A percentile compares a stretch with the other conserved stretches of the same genome.
Evolutionary conservation across 2,329 filamentous ascomycete genomes (phyloP).

Genomic region (Gnomoniopsis sp.): DNA sequence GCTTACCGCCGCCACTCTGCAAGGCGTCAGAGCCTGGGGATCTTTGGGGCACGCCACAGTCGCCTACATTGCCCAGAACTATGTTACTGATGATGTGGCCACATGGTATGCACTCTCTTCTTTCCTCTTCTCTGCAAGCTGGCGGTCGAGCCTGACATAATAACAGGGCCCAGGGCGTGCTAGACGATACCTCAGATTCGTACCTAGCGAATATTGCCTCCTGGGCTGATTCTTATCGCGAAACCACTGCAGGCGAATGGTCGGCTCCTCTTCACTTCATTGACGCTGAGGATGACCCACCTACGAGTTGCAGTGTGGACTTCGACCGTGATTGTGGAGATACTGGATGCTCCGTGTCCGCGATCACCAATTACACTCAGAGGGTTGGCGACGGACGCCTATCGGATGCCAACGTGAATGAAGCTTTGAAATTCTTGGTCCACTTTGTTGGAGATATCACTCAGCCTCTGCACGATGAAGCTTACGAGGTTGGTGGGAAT

Average conservation of each 20-base stretch:
- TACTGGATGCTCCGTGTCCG: constrained; percentile 42
- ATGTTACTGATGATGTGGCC: constrained; percentile 30
- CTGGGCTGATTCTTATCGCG: constrained; percentile 47
- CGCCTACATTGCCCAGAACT: constrained; percentile 35
- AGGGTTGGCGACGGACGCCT: constrained; percentile 20
- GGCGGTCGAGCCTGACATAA: neutral
- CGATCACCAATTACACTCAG: constrained; percentile 35
- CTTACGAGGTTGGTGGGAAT: constrained; percentile 52
- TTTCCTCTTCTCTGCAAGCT: neutral
- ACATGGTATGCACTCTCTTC: constrained; percentile 16
- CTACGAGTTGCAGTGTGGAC: constrained; percentile 40
- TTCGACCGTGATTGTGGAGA: constrained; percentile 41
- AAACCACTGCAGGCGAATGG: constrained; percentile 43
- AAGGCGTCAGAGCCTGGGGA: constrained; percentile 17
- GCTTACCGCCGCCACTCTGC: constrained; percentile 10
- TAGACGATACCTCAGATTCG: constrained; percentile 27
- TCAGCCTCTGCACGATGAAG: constrained; percentile 53
- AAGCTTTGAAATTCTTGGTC: constrained; percentile 38
- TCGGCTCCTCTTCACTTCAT: constrained; percentile 49
- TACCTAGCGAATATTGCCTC: constrained; percentile 40
- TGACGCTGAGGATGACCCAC: constrained; percentile 51
- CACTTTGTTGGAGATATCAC: constrained; percentile 56
- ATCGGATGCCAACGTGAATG: constrained; percentile 20
- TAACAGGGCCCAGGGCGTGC: constrained; percentile 28
- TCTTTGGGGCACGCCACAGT: constrained; percentile 36